These are phyloP conservation scores for Termitomyces sp. DNA, from an alignment of 768 basidiomycete genomes.

Conservation along the genomic window DNA sequence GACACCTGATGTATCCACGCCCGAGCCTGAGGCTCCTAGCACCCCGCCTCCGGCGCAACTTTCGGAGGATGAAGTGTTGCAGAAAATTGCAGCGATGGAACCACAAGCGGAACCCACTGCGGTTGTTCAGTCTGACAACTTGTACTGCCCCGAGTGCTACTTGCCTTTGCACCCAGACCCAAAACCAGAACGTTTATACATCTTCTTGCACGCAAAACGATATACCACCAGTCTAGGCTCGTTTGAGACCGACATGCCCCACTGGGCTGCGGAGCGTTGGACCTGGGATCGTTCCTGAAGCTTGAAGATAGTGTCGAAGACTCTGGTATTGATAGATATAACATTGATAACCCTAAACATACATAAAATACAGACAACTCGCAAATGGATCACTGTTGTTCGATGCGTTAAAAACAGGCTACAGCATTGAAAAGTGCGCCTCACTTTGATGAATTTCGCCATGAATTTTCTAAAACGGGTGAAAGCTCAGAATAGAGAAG, in stretches of 20 bases:
- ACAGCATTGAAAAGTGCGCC: background rate
- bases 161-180: constrained; percentile 93
- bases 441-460: constrained; percentile 85
- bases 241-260: constrained; percentile 84
- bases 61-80: constrained; percentile 47
- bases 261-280: constrained; percentile 81
- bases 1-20: constrained; percentile 12
- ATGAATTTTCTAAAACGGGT: constrained; percentile 72
- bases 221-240: constrained; percentile 82
- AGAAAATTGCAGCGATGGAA: constrained; percentile 33
- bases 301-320: background rate
- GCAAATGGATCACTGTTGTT: constrained; percentile 4
- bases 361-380: constrained; percentile 9
- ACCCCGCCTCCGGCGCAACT: constrained; percentile 32
- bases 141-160: constrained; percentile 89
- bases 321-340: background rate
- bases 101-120: constrained; percentile 36
- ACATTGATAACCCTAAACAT: constrained; percentile 9
- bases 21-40: constrained; percentile 11
- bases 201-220: constrained; percentile 89
- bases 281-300: constrained; percentile 49
- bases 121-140: constrained; percentile 34
- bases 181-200: constrained; percentile 86
- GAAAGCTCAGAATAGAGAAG: background rate
- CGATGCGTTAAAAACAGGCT: background rate